Conservation (phyloP, 1,284 basidiomycete genomes). For the Apiotrichum gamsii region DNA sequence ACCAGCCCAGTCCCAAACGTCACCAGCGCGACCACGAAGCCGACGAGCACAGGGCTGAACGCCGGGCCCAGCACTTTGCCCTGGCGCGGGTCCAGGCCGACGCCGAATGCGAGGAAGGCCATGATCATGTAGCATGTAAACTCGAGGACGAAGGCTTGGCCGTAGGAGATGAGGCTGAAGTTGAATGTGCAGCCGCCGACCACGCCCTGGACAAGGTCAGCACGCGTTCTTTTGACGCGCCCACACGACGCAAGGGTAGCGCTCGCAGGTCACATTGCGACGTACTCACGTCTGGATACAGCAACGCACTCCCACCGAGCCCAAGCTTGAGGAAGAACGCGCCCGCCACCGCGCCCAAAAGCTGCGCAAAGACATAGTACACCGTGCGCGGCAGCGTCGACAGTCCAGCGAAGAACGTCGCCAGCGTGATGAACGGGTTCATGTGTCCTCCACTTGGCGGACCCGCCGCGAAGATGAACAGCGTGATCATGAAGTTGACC, state of each 20-base stretch:
- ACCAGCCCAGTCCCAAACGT: neutral
- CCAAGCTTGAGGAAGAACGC: conserved; percentile 2
- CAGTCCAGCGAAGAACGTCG: conserved; percentile 1
- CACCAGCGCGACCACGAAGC: neutral
- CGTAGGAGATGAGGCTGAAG: neutral
- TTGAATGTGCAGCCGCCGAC: conserved; percentile 7
- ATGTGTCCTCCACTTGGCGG: conserved; percentile 1
- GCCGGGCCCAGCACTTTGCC: neutral
- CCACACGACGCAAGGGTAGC: too few relatives aligned
- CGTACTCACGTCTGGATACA: neutral
- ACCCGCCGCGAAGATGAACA: conserved; percentile 1
- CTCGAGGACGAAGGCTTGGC: conserved; percentile 6
- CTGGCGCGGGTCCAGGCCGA: conserved; percentile 6
- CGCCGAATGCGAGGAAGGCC: conserved; percentile 6
- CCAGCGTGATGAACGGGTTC: conserved; percentile 7
- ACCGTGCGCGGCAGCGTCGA: conserved; percentile 3
- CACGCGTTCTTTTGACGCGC: too few relatives aligned
- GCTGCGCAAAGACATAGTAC: conserved; percentile 1
- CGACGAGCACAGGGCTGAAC: conserved; percentile 1
- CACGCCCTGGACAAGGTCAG: neutral
- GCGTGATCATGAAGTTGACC: neutral
- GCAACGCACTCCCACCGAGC: neutral
- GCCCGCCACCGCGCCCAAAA: neutral
- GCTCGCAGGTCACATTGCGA: too few relatives aligned
- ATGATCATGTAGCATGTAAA: neutral